Evolutionary conservation across 1,139 yeast genomes (phyloP), one percentile per base, ranked within the genome.

Genomic region (Zygosaccharomyces pseudobailii): DNA sequence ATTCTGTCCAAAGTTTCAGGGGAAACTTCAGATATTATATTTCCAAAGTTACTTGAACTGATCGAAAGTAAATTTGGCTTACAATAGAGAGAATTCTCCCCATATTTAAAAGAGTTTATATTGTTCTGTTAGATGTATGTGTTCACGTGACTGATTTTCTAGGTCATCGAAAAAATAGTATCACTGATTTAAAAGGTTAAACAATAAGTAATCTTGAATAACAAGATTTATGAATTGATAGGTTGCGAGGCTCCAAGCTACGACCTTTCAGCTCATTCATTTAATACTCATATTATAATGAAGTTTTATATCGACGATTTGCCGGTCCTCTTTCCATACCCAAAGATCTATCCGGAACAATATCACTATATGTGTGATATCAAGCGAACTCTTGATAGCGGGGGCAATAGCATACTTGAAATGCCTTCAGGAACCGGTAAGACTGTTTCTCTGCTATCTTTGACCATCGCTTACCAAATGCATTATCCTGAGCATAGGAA

Each of bases 401-500:
- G 97, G 1, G 98, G 97, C n/a, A 89, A 90, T 66, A 87, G 97
- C 70, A 90, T 92, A 47, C 69, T 92, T 62, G 99, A 92, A 71
- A 92, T 92, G 99, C 99, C 99, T 59, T 92, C 99, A n/a, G 99
- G 99, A 2, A 92, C 99, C 4, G 99, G 99, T 37, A 92, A 92
- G 66, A 92, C 99, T 35, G 87, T 92, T 4, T 89, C 97, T 1
- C 74, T 92, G 63, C 73, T 92, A 37, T 88, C 97, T 0, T 70
- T 92, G 37, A 88, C 97, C 0, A 88, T 92, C 43, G 96, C 98
- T 7, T 94, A 92, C 66, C 99, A 92, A 64, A 82, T 87, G 87
- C 87, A 81, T 67, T 89, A 89, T 65, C 96, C 97, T 5, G 97
- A 92, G 62, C 96, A 88, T 59, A 73, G 98, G 38, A 92, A 92